These are phyloP conservation scores for Botrytis cinerea DNA, from an alignment of 2,329 filamentous ascomycete species.

Conservation along the genomic window DNA sequence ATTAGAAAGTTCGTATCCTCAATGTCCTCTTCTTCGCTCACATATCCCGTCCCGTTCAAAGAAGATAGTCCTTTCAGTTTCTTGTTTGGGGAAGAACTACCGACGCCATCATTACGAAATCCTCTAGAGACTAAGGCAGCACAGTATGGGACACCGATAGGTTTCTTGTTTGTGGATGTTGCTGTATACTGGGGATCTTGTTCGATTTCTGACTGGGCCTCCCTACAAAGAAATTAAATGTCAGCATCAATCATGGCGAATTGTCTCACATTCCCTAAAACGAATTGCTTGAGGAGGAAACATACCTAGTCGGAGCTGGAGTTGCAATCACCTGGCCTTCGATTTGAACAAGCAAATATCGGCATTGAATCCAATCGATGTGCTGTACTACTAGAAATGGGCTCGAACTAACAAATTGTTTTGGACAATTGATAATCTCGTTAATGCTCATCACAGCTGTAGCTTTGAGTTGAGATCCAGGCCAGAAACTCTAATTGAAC, in stretches of 20 bases:
- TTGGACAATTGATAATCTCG: conserved; percentile 77
- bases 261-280: not conserved
- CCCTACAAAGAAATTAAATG: not conserved
- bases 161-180: conserved; percentile 28
- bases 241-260: not conserved
- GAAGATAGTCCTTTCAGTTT: conserved; percentile 22
- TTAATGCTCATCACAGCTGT: conserved; percentile 69
- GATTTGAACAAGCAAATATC: conserved; percentile 72
- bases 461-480: conserved; percentile 64
- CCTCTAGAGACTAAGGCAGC: conserved; percentile 37
- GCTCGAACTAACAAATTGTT: conserved; percentile 54
- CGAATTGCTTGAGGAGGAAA: not conserved
- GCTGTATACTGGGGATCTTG: conserved; percentile 37
- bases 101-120: conserved; percentile 29
- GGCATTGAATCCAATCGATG: conserved; percentile 85
- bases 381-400: conserved; percentile 74
- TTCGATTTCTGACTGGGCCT: conserved; percentile 23
- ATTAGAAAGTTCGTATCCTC: conserved; percentile 46
- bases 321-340: not conserved
- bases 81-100: not conserved
- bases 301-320: not conserved
- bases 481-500: conserved; percentile 53
- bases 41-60: not conserved
- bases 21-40: conserved; percentile 38
- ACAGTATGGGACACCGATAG: conserved; percentile 38